Conservation (phyloP, 345 rosid species). For the Populus tremula region DNA sequence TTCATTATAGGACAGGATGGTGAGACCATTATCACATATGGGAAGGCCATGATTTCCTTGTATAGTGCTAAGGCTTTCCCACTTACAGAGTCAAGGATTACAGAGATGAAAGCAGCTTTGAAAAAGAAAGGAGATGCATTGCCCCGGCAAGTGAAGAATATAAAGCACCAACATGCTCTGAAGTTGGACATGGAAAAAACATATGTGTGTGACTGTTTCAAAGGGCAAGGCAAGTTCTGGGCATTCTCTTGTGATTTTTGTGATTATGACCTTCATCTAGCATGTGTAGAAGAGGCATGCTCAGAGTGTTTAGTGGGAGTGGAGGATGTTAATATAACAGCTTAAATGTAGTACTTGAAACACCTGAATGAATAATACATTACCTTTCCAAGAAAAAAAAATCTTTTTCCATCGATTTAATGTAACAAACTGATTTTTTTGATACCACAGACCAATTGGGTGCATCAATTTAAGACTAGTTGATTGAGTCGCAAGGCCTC, state of each 20-base stretch:
- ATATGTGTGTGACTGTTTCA: constrained; percentile 63
- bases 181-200: constrained; percentile 77
- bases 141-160: constrained; percentile 52
- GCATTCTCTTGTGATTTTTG: constrained; percentile 69
- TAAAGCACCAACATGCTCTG: constrained; percentile 59
- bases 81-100: constrained; percentile 52
- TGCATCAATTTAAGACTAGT: background rate
- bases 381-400: background rate
- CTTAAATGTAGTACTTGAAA: background rate
- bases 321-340: background rate
- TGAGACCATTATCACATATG: constrained; percentile 53
- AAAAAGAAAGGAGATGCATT: constrained; percentile 64
- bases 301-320: background rate
- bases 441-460: too few species aligned
- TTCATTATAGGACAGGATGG: constrained; percentile 66
- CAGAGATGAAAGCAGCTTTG: constrained; percentile 51
- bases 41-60: constrained; percentile 50
- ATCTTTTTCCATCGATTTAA: background rate
- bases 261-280: constrained; percentile 78
- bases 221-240: constrained; percentile 68
- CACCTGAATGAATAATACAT: background rate
- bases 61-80: constrained; percentile 71
- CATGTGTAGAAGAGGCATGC: constrained; percentile 44
- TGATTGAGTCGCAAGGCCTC: background rate
- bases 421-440: background rate